Base-by-base conservation (phyloP, 768 basidiomycete genomes). In the Amanita rubescens region DNA sequence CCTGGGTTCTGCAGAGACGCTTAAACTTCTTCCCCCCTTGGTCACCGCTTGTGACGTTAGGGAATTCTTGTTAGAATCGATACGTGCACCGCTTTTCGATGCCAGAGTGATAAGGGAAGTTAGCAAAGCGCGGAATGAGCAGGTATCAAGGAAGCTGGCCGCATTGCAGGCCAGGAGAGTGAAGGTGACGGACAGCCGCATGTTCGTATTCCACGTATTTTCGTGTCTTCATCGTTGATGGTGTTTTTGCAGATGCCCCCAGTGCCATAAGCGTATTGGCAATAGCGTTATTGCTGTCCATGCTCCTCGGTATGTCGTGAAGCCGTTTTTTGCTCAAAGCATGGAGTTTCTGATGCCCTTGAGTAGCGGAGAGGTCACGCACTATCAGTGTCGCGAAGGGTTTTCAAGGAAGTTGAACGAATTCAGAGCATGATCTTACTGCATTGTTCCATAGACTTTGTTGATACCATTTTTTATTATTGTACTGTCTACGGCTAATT, bases 231-330 rank as follows among this genome's bases (percentile, higher is more conserved):
- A 39, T 49, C n/a, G 37, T 19, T 42, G 20, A 51, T 52, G 20
- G 50, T 51, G 45, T 39, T 52, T 54, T 51, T 56, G 14, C 58
- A 95, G 94, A 69, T 98, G 94, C 60, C 94, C 94, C 1, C 90
- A 94, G 65, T 97, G 95, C 63, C 90, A 94, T 64, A 97, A 98
- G 62, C 82, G 94, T 14, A 71, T 98, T 20, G 94, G 94, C 5
- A 86, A 84, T 58, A 94, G 90, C 56, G 93, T 94, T 32, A 94
- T 98, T 59, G 92, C 93, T 0, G 90, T 95, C 2, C 94, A 97
- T 74, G 75, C 85, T 7, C 94, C 94, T 37, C 78, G 81, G 91
- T 89, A 60, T 63, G 84, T 59, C 11, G 14, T 14, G 27, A 8
- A 8, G 5, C 55, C n/a, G n/a, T 53, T 58, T 39, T 20, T 9